Base-by-base conservation (phyloP, 352 stramenopile genomes). In the Globisporangium okanoganense region DNA sequence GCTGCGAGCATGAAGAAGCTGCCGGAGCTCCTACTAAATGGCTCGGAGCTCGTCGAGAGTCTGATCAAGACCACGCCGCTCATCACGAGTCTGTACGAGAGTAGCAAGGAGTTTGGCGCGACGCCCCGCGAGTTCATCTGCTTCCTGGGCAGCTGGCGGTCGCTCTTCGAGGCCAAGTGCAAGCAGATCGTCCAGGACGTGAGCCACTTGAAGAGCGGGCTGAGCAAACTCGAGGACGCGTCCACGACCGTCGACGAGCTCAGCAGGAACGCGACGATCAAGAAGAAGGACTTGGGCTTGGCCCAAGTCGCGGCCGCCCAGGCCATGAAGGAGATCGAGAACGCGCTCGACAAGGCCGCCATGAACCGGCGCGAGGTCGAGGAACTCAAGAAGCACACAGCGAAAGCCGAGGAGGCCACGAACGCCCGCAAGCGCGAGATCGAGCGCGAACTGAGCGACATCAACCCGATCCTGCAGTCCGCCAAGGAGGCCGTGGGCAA, bases 321-420 rank as follows among this genome's bases (percentile, higher is more conserved):
- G 45, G 95, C 95, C 3, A 98, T 98, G 95, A 88, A 97, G 27
- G 87, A 97, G 65, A 98, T 98, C 75, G 96, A 95, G 33, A 95
- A 95, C 36, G 94, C 95, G 7, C 78, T 98, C 4, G 79, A 95
- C 50, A 78, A 83, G 6, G 92, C 95, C 6, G 90, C 90, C 1
- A 77, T 92, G 5, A 95, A 96, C 47, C 85, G 89, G 0, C 86
- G 83, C 5, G 95, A 98, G 61, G 85, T 97, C 0, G 91, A 98
- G 62, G 82, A 97, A 58, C 75, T 98, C 1, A 97, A 92, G 41
- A 89, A 93, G 49, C 87, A 97, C 40, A 70, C 97, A 2, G 89
- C 83, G 5, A 90, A 93, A 38, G 91, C 88, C 0, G 88, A 98
- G 60, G 82, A 96, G 49, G 80, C 94, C 20, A 98, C 92, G 3